Evolutionary conservation across 208 protist genomes (phyloP), one percentile per base, ranked within the genome.

Genomic region (Trichomonas gallinae): DNA sequence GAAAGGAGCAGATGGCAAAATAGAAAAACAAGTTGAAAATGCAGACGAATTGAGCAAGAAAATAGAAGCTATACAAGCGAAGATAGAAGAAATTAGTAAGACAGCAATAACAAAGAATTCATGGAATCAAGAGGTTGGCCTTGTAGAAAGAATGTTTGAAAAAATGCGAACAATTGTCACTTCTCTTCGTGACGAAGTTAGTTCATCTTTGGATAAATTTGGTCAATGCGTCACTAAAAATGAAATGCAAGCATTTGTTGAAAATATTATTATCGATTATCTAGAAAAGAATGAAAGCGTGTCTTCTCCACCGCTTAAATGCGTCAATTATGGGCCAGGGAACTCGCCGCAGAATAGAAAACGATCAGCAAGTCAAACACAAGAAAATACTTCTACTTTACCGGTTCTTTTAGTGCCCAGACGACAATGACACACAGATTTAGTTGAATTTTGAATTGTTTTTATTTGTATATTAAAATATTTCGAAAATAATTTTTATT

Each of bases 111-210:
- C 87, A 51, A 48, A 40, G 44, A 93, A 48, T 36, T 42, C 42
- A 51, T 23, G 87, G 26, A 93, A 48, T 49, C 8, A 17, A 26
- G 87, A 93, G 38, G 44, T 51, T 51, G 26, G 26, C 6, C 15
- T 93, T 10, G 87, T 93, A 38, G 87, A 93, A 38, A 48, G 87
- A 51, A 93, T 93, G 87, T 89, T 89, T 26, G 83, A 89, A 89
- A 89, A 89, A 89, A 31, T 89, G 34, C 3, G 83, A 46, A 46
- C 38, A n/a, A 42, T 89, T 31, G 38, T 89, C 0, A 46, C 83
- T 48, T 46, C 83, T 31, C 4, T 40, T 8, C 3, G 23, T 0
- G 83, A 89, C 46, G 83, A 89, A 46, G 38, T 89, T 21, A 72
- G 26, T 72, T 72, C 58, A n/a, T 17, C 58, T n/a, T 26, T n/a